phyloP scores from a whole-genome alignment of 2,329 filamentous ascomycete species.

The Tolypocladium album region DNA sequence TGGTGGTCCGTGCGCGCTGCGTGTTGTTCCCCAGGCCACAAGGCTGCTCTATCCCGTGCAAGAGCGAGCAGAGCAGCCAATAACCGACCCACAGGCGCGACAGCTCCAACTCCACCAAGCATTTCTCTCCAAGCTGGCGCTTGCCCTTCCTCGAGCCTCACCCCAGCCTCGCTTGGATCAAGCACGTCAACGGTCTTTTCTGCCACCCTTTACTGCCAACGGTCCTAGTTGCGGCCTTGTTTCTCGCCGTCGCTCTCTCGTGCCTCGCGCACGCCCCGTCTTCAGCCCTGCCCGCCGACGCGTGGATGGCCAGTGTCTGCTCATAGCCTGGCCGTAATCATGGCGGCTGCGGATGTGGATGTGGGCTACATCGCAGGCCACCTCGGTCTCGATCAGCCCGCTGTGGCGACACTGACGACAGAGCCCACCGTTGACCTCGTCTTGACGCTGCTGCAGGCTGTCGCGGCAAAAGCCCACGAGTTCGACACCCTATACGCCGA shows the following conservation, averaged over 20 bases:
- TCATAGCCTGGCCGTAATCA: conserved; percentile 10
- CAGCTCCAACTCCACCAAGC: neutral
- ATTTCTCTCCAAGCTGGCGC: neutral
- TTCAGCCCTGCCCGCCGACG: neutral
- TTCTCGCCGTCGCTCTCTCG: neutral
- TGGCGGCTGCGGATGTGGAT: conserved; percentile 46
- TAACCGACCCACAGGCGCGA: neutral
- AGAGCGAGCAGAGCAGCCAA: neutral
- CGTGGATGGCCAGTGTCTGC: conserved; percentile 2
- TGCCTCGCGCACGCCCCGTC: neutral
- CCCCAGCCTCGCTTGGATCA: neutral
- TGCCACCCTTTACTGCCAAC: neutral
- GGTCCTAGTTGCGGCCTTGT: neutral
- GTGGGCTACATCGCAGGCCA: conserved; percentile 63
- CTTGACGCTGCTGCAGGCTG: conserved; percentile 58
- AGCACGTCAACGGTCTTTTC: neutral
- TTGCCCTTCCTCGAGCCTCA: neutral
- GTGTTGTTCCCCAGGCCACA: neutral
- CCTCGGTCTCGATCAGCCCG: conserved; percentile 55
- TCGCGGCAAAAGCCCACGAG: conserved; percentile 71
- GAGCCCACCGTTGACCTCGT: conserved; percentile 72
- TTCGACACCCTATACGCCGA: conserved; percentile 74
- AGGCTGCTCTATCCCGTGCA: neutral
- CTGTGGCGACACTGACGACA: conserved; percentile 49
- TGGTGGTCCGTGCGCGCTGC: neutral